Evolutionary conservation across 495 filamentous ascomycete genomes (phyloP).

Genomic region (Cercophora sp.): DNA sequence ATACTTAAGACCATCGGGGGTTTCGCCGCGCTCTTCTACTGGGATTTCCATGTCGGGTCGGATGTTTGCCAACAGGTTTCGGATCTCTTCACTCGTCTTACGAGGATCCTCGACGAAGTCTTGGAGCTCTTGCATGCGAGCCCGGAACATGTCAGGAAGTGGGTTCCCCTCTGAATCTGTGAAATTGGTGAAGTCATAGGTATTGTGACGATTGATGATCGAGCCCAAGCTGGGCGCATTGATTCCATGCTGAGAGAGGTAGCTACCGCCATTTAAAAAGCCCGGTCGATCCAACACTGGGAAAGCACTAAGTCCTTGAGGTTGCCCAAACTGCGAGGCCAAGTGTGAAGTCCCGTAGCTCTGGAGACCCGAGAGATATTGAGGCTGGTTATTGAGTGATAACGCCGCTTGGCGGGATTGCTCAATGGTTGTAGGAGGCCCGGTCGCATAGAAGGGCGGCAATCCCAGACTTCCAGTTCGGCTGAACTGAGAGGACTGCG

Average conservation of each 20-base stretch:
- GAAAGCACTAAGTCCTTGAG: neutral
- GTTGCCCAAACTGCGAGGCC: neutral
- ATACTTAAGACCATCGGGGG: conserved; percentile 66
- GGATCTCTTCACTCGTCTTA: conserved; percentile 61
- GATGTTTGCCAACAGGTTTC: conserved; percentile 65
- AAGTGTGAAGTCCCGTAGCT: too few relatives aligned
- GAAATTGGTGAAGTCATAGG: conserved; percentile 22
- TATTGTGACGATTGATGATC: conserved; percentile 22
- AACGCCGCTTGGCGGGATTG: conserved; percentile 1
- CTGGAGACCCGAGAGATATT: too few relatives aligned
- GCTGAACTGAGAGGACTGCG: neutral
- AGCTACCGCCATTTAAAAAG: neutral
- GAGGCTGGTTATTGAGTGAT: neutral
- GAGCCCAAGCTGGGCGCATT: too few relatives aligned
- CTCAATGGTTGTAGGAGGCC: neutral
- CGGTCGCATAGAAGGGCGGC: neutral
- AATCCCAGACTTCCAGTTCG: too few relatives aligned
- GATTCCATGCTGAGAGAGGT: too few relatives aligned
- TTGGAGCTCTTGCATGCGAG: conserved; percentile 31
- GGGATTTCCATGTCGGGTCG: conserved; percentile 68
- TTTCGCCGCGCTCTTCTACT: conserved; percentile 62
- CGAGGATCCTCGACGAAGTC: conserved; percentile 51
- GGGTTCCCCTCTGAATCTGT: conserved; percentile 25
- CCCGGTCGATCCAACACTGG: neutral
- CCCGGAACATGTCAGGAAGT: conserved; percentile 21